Percentiles rank a stretch among this genome's conserved stretches.
Evolutionary conservation across 768 basidiomycete genomes (phyloP).

Genomic region (Pisolithus microcarpus): DNA sequence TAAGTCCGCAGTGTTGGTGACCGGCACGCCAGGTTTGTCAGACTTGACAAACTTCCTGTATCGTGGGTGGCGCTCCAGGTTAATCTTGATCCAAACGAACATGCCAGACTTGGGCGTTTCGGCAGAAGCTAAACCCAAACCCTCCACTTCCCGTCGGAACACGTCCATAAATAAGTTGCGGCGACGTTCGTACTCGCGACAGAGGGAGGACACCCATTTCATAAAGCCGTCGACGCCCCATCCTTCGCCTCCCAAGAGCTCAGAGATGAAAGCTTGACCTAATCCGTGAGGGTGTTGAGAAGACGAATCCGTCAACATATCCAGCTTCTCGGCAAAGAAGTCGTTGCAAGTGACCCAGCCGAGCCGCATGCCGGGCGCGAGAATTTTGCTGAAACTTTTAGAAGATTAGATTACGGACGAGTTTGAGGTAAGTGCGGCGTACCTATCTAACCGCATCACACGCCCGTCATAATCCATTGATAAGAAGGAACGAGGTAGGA

Average conservation of each 20-base stretch:
- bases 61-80: constrained; percentile 37
- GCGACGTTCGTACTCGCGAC: constrained; percentile 43
- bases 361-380: constrained; percentile 50
- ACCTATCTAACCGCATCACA: constrained; percentile 42
- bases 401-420: not conserved
- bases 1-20: constrained; percentile 37
- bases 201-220: constrained; percentile 40
- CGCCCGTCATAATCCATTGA: constrained; percentile 44
- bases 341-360: constrained; percentile 41
- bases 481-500: constrained; percentile 36
- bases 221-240: constrained; percentile 42
- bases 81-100: constrained; percentile 48
- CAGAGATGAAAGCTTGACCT: constrained; percentile 41
- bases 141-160: constrained; percentile 29
- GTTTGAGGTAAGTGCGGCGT: not conserved
- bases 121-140: constrained; percentile 29
- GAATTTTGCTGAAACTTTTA: constrained; percentile 40
- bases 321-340: constrained; percentile 36
- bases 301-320: constrained; percentile 39
- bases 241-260: constrained; percentile 34
- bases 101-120: constrained; percentile 39
- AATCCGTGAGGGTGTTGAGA: constrained; percentile 45
- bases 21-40: constrained; percentile 12
- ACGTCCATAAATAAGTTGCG: constrained; percentile 41
- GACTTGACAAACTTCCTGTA: constrained; percentile 22